phyloP scores from a whole-genome alignment of 2,329 filamentous ascomycete species.

The Aspergillus tubingensis region DNA sequence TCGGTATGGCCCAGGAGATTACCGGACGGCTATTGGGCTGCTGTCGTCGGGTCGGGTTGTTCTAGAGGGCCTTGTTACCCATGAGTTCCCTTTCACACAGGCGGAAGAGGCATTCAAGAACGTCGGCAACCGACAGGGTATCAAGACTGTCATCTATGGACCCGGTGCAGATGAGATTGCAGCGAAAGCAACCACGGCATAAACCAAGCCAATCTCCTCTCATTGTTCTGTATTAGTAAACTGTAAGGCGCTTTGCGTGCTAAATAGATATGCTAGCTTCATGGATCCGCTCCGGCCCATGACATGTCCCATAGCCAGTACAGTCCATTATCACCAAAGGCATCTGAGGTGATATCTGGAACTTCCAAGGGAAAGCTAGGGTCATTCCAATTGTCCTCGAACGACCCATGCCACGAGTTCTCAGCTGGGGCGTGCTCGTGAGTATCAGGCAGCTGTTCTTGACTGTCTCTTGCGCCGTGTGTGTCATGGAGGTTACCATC shows the following conservation, averaged over 20 bases:
- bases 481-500: too few relatives aligned
- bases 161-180: conserved; percentile 21
- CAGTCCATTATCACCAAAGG: conserved; percentile 19
- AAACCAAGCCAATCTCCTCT: neutral
- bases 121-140: conserved; percentile 71
- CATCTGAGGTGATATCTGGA: too few relatives aligned
- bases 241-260: neutral
- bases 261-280: neutral
- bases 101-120: conserved; percentile 82
- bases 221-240: neutral
- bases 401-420: too few relatives aligned
- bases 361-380: too few relatives aligned
- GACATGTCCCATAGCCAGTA: conserved; percentile 36
- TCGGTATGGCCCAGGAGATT: conserved; percentile 83
- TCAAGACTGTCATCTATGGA: conserved; percentile 45
- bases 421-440: too few relatives aligned
- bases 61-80: conserved; percentile 74
- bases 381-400: conserved; percentile 17
- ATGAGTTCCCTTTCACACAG: conserved; percentile 71
- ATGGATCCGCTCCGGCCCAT: conserved; percentile 21
- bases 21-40: conserved; percentile 74
- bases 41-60: conserved; percentile 62
- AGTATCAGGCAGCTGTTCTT: too few relatives aligned
- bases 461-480: too few relatives aligned
- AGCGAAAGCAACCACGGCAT: conserved; percentile 15